phyloP scores from a whole-genome alignment of 345 rosid genomes.

The Raphanus sativus region DNA sequence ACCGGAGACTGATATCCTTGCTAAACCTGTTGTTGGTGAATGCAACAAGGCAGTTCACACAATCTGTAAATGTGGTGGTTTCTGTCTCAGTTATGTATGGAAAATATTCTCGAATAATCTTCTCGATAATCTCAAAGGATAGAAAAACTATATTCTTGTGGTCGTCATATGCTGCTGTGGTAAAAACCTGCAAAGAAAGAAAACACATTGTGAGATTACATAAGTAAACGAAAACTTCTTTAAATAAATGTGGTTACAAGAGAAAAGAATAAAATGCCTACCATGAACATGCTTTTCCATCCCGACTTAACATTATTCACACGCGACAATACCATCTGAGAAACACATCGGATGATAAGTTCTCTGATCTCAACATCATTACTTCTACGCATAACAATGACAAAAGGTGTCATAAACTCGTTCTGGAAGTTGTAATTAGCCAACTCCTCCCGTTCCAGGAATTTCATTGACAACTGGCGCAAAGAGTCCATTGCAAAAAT shows the following conservation, averaged over 20 bases:
- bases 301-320: slow-evolving; percentile 97
- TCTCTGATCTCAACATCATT: slow-evolving; percentile 97
- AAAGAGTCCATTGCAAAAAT: slow-evolving; percentile 98
- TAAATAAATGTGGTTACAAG: neutral
- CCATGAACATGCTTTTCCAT: slow-evolving; percentile 99
- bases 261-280: slow-evolving; percentile 38
- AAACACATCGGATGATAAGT: slow-evolving; percentile 93
- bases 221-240: slow-evolving; percentile 5
- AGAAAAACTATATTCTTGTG: slow-evolving; percentile 93
- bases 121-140: slow-evolving; percentile 96
- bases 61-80: slow-evolving; percentile 97
- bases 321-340: slow-evolving; percentile 97
- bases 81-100: slow-evolving; percentile 98
- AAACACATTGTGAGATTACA: slow-evolving; percentile 1
- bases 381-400: slow-evolving; percentile 98
- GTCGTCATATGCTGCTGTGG: slow-evolving; percentile 98
- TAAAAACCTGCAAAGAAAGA: slow-evolving; percentile 72
- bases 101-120: slow-evolving; percentile 91
- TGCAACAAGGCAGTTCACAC: slow-evolving; percentile 95
- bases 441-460: slow-evolving; percentile 92
- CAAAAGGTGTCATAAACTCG: slow-evolving; percentile 99
- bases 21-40: slow-evolving; percentile 95
- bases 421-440: slow-evolving; percentile 98
- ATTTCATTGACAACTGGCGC: slow-evolving; percentile 94
- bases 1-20: slow-evolving; percentile 89